These are phyloP conservation scores for Cutaneotrichosporon curvatum DNA, from an alignment of 1,284 basidiomycete species.

Conservation along the genomic window DNA sequence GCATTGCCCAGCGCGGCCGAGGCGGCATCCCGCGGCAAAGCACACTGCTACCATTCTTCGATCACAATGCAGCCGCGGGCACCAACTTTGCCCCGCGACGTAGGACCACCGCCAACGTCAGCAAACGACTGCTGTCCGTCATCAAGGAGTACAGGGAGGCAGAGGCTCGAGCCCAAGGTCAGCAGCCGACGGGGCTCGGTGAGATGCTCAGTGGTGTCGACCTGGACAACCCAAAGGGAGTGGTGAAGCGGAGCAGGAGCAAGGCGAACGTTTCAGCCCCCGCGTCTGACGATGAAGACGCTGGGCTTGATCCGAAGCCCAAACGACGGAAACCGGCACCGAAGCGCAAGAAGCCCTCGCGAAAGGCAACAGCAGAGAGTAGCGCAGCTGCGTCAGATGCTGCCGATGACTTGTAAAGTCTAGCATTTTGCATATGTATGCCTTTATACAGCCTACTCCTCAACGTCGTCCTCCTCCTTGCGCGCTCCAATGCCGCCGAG, in stretches of 20 bases:
- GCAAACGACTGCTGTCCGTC: conserved; percentile 79
- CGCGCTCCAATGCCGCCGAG: conserved; percentile 34
- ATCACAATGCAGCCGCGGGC: conserved; percentile 49
- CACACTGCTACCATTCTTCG: conserved; percentile 55
- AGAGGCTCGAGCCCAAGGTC: conserved; percentile 30
- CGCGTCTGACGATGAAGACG: not conserved
- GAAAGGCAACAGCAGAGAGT: not conserved
- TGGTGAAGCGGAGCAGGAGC: not conserved
- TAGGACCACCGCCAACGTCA: conserved; percentile 67
- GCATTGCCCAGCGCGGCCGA: conserved; percentile 67
- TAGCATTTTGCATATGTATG: not conserved
- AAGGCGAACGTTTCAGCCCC: not conserved
- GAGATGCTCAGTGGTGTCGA: conserved; percentile 43
- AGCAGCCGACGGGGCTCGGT: conserved; percentile 28
- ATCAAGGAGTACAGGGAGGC: conserved; percentile 72
- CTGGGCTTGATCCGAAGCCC: not conserved
- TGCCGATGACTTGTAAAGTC: not conserved
- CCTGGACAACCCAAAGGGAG: not conserved
- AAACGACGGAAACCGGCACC: not conserved
- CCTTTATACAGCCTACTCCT: conserved; percentile 26
- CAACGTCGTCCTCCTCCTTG: conserved; percentile 27
- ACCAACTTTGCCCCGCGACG: conserved; percentile 63
- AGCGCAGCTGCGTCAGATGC: not conserved
- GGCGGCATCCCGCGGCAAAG: conserved; percentile 56
- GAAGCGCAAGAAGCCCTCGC: not conserved